Percentiles rank a stretch among this genome's conserved stretches.
Evolutionary conservation across 768 basidiomycete genomes (phyloP).

Genomic region (Leccinellum luteum): DNA sequence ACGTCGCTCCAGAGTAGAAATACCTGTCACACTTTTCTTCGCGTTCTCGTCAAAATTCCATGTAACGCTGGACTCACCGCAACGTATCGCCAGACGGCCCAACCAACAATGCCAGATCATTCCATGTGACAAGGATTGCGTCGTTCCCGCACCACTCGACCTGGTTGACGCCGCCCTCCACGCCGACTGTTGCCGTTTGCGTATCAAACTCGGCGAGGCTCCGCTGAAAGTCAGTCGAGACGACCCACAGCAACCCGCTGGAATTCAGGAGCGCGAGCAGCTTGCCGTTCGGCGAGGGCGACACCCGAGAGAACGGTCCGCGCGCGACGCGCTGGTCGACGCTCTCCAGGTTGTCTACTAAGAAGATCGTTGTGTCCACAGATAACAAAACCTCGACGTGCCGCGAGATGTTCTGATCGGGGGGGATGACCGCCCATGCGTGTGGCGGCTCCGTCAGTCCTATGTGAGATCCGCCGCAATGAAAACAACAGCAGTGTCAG

Average conservation of each 20-base stretch:
- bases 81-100: slow-evolving; percentile 89
- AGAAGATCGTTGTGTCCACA: slow-evolving; percentile 73
- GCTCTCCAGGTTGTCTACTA: slow-evolving; percentile 85
- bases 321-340: slow-evolving; percentile 85
- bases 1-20: slow-evolving; percentile 69
- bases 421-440: slow-evolving; percentile 87
- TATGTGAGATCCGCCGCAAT: slow-evolving; percentile 24
- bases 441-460: slow-evolving; percentile 76
- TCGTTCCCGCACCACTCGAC: slow-evolving; percentile 98
- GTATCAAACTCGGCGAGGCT: slow-evolving; percentile 88
- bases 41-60: not conserved
- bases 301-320: slow-evolving; percentile 85
- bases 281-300: slow-evolving; percentile 93
- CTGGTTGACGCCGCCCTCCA: slow-evolving; percentile 59
- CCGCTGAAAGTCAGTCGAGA: slow-evolving; percentile 91
- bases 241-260: slow-evolving; percentile 79
- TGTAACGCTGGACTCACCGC: slow-evolving; percentile 49
- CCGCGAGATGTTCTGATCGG: slow-evolving; percentile 83
- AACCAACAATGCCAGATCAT: slow-evolving; percentile 72
- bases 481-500: not conserved
- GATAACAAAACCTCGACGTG: slow-evolving; percentile 90
- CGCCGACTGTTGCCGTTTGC: slow-evolving; percentile 49
- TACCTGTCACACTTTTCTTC: slow-evolving; percentile 51
- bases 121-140: slow-evolving; percentile 87
- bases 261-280: slow-evolving; percentile 81